phyloP scores from a whole-genome alignment of 352 stramenopile species.

The Phytopythium chamaehyphon region DNA sequence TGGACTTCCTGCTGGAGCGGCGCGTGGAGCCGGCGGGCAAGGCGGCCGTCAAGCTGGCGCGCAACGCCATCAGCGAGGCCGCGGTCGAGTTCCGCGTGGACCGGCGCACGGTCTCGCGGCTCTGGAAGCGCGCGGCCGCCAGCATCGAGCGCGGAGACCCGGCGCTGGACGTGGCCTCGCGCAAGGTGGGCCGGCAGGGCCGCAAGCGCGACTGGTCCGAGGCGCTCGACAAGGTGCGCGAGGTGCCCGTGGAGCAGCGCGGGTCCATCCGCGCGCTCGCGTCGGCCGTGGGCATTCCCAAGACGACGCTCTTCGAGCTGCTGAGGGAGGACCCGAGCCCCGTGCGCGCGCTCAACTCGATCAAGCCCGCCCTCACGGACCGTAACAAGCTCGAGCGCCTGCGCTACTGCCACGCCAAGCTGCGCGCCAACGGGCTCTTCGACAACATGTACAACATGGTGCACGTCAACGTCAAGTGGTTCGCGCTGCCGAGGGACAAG shows the following conservation, averaged over 20 bases:
- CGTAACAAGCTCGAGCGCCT: constrained; percentile 39
- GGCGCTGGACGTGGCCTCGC: constrained; percentile 33
- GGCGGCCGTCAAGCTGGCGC: constrained; percentile 23
- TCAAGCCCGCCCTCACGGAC: constrained; percentile 37
- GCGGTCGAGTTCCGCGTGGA: constrained; percentile 30
- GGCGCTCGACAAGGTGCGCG: constrained; percentile 34
- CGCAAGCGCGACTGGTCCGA: constrained; percentile 41
- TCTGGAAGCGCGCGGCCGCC: constrained; percentile 36
- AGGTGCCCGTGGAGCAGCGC: constrained; percentile 32
- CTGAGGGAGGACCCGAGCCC: constrained; percentile 30
- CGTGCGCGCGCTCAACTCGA: constrained; percentile 22
- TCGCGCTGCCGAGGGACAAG: constrained; percentile 26
- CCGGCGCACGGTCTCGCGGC: constrained; percentile 34
- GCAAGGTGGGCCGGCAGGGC: constrained; percentile 34
- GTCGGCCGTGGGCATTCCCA: constrained; percentile 35
- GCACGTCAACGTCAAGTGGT: constrained; percentile 49
- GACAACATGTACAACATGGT: constrained; percentile 41
- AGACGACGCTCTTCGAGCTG: constrained; percentile 40
- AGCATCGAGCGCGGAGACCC: constrained; percentile 35
- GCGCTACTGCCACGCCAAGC: constrained; percentile 26
- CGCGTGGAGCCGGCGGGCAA: constrained; percentile 20
- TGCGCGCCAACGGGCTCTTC: constrained; percentile 31
- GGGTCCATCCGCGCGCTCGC: constrained; percentile 35
- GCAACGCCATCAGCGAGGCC: constrained; percentile 38
- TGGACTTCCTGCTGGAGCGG: constrained; percentile 35